Evolutionary conservation across 148 eudicot species (phyloP).

Genomic region (Rhododendron kiyosumense): DNA sequence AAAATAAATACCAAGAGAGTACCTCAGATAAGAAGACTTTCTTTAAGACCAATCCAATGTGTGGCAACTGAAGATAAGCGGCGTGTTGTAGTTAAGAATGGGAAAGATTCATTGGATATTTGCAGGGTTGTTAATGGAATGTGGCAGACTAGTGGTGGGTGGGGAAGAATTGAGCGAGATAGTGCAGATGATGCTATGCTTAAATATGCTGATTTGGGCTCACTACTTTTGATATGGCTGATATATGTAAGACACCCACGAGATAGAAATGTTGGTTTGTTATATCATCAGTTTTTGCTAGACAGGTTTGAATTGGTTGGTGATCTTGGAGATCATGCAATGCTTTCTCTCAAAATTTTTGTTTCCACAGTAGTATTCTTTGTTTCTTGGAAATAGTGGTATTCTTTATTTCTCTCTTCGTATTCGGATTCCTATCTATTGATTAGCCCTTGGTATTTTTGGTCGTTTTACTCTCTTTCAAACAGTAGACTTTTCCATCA

Average conservation of each 20-base stretch:
- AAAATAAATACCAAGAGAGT: constrained; percentile 20
- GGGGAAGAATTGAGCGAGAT: constrained; percentile 59
- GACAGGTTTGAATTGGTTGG: neutral
- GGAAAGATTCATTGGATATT: constrained; percentile 59
- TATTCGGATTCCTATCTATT: no score
- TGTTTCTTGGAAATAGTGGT: no score
- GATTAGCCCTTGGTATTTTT: no score
- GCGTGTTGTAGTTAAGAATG: constrained; percentile 49
- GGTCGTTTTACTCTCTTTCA: no score
- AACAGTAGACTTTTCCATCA: neutral
- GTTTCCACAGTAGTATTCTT: no score
- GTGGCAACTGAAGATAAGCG: constrained; percentile 35
- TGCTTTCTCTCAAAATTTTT: no score
- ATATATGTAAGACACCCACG: constrained; percentile 50
- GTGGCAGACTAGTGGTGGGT: constrained; percentile 91
- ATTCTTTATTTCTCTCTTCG: no score
- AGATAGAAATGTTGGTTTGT: neutral
- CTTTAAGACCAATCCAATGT: constrained; percentile 33
- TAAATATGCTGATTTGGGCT: constrained; percentile 70
- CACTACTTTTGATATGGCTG: constrained; percentile 78
- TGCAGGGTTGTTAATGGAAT: constrained; percentile 68
- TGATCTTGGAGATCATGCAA: no score
- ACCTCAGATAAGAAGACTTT: constrained; percentile 14
- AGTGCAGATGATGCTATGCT: constrained; percentile 70
- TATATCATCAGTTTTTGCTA: neutral